Percentiles rank a stretch among this genome's conserved stretches.
Conservation (phyloP, 1,284 basidiomycete genomes). For the Jaminaea rosea region DNA sequence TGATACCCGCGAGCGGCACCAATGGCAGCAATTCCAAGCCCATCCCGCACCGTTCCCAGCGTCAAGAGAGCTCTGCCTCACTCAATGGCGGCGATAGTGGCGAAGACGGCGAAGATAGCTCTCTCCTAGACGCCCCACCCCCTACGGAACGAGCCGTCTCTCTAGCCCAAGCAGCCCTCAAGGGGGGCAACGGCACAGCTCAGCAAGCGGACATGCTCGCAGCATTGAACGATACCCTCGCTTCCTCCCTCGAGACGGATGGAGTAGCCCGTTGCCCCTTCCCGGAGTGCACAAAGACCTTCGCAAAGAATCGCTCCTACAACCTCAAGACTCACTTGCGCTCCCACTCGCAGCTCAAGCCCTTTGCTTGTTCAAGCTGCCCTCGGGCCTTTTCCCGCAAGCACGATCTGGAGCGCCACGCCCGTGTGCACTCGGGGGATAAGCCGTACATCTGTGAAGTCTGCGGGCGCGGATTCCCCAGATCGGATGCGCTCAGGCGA, state of each 20-base stretch:
- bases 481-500: constrained; percentile 41
- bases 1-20: background rate
- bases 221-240: constrained; percentile 32
- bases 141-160: constrained; percentile 5
- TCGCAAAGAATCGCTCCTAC: constrained; percentile 41
- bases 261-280: constrained; percentile 35
- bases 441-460: constrained; percentile 44
- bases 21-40: constrained; percentile 3
- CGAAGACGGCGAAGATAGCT: background rate
- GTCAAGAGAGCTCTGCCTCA: constrained; percentile 8
- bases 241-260: constrained; percentile 29
- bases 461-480: constrained; percentile 43
- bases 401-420: constrained; percentile 44
- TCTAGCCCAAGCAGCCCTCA: background rate
- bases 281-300: constrained; percentile 40
- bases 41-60: constrained; percentile 13
- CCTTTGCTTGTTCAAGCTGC: constrained; percentile 40
- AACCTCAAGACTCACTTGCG: constrained; percentile 40
- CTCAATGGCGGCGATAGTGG: background rate
- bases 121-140: constrained; percentile 2
- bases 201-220: constrained; percentile 27
- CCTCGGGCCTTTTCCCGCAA: constrained; percentile 41
- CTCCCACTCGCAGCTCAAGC: constrained; percentile 37
- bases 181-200: constrained; percentile 9
- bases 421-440: constrained; percentile 44